Conservation (phyloP, 257 asterid genomes). For the Cruciata laevipes region DNA sequence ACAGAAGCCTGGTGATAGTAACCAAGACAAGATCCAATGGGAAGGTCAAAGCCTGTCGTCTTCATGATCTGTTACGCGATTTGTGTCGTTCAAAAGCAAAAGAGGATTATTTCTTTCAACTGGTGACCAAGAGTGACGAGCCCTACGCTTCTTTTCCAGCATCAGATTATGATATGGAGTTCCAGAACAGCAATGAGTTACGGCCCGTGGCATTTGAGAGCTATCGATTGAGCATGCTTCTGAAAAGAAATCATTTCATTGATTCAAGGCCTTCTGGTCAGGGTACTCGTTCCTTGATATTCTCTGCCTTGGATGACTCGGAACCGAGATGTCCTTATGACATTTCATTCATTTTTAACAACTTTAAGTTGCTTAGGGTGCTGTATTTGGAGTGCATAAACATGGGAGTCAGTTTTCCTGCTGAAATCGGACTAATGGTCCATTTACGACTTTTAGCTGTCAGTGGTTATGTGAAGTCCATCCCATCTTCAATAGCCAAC, state of each 20-base stretch:
- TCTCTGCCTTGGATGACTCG: conserved; percentile 2
- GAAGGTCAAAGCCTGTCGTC: conserved; percentile 3
- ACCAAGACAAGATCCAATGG: conserved; percentile 5
- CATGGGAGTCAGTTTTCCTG: conserved; percentile 2
- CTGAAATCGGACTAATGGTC: not conserved
- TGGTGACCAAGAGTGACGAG: not conserved
- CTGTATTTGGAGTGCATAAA: conserved; percentile 4
- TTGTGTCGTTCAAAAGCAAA: not conserved
- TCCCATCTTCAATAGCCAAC: not conserved
- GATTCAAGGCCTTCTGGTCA: conserved; percentile 3
- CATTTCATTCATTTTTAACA: not conserved
- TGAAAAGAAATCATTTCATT: conserved; percentile 6
- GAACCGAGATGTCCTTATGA: conserved; percentile 8
- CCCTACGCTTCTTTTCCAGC: conserved; percentile 2
- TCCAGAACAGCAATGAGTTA: not conserved
- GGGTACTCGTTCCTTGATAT: not conserved
- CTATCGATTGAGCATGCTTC: not conserved
- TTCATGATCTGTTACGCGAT: conserved; percentile 9
- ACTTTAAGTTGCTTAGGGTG: not conserved
- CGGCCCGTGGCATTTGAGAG: not conserved
- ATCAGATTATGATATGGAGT: conserved; percentile 1
- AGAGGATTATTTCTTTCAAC: not conserved
- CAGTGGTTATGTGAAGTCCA: not conserved
- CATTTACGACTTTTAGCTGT: conserved; percentile 13
- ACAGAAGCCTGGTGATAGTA: conserved; percentile 1